These are phyloP conservation scores for Hypseocharis bilobata DNA, from an alignment of 441 rosid species.

Conservation along the genomic window DNA sequence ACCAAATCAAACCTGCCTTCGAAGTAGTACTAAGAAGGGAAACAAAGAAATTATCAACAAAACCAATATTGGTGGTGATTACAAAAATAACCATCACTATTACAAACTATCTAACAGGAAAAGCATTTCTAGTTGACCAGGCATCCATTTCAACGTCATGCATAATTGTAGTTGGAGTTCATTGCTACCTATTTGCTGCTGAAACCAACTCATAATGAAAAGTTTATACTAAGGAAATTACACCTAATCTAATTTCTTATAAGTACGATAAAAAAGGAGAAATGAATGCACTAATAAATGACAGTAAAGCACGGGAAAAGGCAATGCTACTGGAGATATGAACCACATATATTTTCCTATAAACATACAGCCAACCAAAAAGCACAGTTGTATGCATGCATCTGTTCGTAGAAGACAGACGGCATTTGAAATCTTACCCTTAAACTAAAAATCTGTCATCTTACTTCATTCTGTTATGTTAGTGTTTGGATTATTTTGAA, in stretches of 20 bases:
- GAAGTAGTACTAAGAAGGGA: slow-evolving; percentile 39
- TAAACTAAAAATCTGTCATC: not conserved
- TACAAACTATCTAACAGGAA: not conserved
- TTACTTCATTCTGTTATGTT: not conserved
- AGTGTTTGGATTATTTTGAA: too few relatives aligned
- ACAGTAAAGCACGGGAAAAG: not conserved
- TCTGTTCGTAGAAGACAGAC: not conserved
- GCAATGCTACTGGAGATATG: not conserved
- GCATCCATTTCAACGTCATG: not conserved
- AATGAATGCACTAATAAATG: not conserved
- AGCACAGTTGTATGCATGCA: not conserved
- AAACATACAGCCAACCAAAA: not conserved
- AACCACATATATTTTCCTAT: not conserved
- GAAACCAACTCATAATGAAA: not conserved
- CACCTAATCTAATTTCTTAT: not conserved
- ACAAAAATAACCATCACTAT: not conserved
- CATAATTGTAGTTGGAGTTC: not conserved
- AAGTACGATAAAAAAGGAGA: not conserved
- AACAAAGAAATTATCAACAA: slow-evolving; percentile 1
- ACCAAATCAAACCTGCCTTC: slow-evolving; percentile 64
- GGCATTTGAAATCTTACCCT: not conserved
- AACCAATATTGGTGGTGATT: too few relatives aligned
- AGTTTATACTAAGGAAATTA: not conserved
- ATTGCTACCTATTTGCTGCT: not conserved
- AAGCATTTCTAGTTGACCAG: not conserved